Evolutionary conservation across 2,329 filamentous ascomycete species (phyloP).

Genomic region (Aureobasidium musti): DNA sequence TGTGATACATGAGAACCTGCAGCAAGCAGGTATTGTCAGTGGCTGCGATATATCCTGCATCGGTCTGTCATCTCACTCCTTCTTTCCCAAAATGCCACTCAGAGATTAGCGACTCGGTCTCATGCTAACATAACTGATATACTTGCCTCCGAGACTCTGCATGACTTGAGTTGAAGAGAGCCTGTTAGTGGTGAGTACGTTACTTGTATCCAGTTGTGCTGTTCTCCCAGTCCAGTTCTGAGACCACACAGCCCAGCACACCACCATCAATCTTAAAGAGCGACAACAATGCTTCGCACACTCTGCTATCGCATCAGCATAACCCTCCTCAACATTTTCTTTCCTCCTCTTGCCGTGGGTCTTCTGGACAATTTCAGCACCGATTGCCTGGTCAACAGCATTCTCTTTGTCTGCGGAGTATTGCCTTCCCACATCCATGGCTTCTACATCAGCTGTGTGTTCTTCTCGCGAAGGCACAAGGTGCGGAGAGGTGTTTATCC

Average conservation of each 20-base stretch:
- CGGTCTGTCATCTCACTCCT: background rate
- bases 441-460: slow-evolving; percentile 47
- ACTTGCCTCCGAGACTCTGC: too few relatives aligned
- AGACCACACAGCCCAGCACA: background rate
- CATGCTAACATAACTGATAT: background rate
- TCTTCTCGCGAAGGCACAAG: slow-evolving; percentile 39
- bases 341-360: slow-evolving; percentile 44
- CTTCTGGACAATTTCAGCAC: slow-evolving; percentile 43
- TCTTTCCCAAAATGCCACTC: background rate
- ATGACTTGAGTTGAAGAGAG: background rate
- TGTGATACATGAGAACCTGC: background rate
- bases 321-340: slow-evolving; percentile 46
- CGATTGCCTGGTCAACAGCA: slow-evolving; percentile 45
- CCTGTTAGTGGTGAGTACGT: background rate
- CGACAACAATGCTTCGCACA: slow-evolving; percentile 12
- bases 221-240: background rate
- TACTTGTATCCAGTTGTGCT: background rate
- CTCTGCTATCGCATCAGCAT: slow-evolving; percentile 39
- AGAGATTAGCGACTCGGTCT: background rate
- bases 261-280: background rate
- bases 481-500: slow-evolving; percentile 45
- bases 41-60: background rate
- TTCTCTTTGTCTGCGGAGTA: slow-evolving; percentile 46
- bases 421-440: slow-evolving; percentile 47
- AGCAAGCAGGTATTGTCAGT: background rate